Conservation (phyloP, 306 rosid genomes). For the Canavalia gladiata region DNA sequence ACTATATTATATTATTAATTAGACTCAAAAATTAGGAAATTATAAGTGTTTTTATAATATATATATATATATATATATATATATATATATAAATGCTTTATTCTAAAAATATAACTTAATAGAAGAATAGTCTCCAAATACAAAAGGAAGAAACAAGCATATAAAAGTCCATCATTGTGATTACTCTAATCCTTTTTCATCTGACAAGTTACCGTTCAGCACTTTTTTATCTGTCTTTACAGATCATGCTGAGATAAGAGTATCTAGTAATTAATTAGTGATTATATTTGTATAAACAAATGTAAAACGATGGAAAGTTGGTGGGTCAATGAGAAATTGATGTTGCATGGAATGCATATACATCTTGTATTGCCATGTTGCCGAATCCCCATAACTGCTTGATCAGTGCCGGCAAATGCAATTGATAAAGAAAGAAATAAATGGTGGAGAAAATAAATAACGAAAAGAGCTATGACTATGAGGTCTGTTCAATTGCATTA, state of each 20-base stretch:
- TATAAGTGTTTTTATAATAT: background rate
- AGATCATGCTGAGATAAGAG: conserved; percentile 8
- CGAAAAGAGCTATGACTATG: background rate
- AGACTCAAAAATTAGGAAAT: background rate
- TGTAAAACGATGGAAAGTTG: conserved; percentile 21
- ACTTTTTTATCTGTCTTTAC: background rate
- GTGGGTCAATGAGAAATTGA: conserved; percentile 37
- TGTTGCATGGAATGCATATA: conserved; percentile 17
- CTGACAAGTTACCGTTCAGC: background rate
- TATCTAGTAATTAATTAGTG: background rate
- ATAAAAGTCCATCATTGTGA: background rate
- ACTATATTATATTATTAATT: background rate
- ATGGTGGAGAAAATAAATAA: background rate
- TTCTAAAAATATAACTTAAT: background rate
- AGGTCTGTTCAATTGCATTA: conserved; percentile 16
- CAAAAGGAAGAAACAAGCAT: background rate
- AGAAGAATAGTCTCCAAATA: background rate
- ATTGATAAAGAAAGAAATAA: background rate
- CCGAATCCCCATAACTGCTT: conserved; percentile 31
- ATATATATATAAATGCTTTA: background rate
- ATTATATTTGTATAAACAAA: background rate
- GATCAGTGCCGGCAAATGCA: conserved; percentile 32
- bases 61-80: too few species aligned
- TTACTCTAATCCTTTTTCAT: background rate
- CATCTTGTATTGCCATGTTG: background rate